Evolutionary conservation across 129 eudicot genomes (phyloP).

Genomic region (Oenanthe sinensis): DNA sequence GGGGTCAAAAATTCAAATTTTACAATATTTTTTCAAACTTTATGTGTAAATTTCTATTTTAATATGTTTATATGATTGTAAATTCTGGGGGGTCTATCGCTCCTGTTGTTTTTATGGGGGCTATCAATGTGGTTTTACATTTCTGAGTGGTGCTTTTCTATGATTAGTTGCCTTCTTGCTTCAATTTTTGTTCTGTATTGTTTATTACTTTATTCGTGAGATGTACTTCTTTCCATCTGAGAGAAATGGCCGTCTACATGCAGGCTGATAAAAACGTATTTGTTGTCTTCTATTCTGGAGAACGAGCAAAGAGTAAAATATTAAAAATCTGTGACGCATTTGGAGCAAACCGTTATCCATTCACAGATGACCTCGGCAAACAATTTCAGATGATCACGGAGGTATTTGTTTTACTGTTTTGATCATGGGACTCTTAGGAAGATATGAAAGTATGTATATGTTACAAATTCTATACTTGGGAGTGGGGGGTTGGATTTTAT

Average conservation of each 20-base stretch:
- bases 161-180: not conserved
- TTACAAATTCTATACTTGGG: not conserved
- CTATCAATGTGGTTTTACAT: not conserved
- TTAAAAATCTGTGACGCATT: constrained; percentile 88
- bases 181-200: not conserved
- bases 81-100: not conserved
- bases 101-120: not conserved
- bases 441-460: not conserved
- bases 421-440: not conserved
- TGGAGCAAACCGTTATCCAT: constrained; percentile 88
- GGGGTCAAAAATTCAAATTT: not conserved
- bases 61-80: not conserved
- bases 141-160: not conserved
- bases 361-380: constrained; percentile 62
- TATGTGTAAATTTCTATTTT: not conserved
- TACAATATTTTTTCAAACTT: not conserved
- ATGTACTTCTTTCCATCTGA: constrained; percentile 12
- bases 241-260: constrained; percentile 14
- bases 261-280: constrained; percentile 89
- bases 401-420: constrained; percentile 28
- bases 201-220: not conserved
- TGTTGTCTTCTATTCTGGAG: constrained; percentile 77
- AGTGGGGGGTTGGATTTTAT: not conserved
- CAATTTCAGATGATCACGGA: constrained; percentile 63
- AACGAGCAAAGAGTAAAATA: constrained; percentile 77